Conservation (phyloP, 75 land plant genomes). For the Sequoiadendron giganteum region DNA sequence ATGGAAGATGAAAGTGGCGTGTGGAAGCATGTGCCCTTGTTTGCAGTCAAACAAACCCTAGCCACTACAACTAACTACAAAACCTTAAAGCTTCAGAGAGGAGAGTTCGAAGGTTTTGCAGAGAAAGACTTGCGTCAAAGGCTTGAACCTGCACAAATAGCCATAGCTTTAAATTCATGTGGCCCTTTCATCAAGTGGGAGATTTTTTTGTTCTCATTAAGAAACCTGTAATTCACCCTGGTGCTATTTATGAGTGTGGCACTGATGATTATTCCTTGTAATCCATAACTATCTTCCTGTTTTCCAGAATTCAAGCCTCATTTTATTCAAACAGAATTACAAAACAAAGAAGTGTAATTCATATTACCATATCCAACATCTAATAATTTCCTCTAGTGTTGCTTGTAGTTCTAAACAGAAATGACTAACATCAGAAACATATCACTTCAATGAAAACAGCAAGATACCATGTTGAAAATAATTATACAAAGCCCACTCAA, state of each 20-base stretch:
- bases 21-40: too few relatives aligned
- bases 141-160: not conserved
- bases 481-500: not conserved
- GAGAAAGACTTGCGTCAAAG: not conserved
- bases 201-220: not conserved
- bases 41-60: too few relatives aligned
- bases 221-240: not conserved
- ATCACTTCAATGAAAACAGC: too few relatives aligned
- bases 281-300: not conserved
- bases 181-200: not conserved
- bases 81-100: not conserved
- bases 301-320: not conserved
- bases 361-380: not conserved
- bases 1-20: too few relatives aligned
- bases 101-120: not conserved
- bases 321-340: not conserved
- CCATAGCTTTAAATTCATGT: not conserved
- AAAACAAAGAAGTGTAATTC: not conserved
- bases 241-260: not conserved
- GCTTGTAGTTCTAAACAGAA: not conserved
- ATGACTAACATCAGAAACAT: not conserved
- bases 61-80: not conserved
- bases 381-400: not conserved
- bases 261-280: not conserved
- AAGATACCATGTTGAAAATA: too few relatives aligned